Evolutionary conservation across 495 filamentous ascomycete genomes (phyloP).

Genomic region (Niebla homalea): DNA sequence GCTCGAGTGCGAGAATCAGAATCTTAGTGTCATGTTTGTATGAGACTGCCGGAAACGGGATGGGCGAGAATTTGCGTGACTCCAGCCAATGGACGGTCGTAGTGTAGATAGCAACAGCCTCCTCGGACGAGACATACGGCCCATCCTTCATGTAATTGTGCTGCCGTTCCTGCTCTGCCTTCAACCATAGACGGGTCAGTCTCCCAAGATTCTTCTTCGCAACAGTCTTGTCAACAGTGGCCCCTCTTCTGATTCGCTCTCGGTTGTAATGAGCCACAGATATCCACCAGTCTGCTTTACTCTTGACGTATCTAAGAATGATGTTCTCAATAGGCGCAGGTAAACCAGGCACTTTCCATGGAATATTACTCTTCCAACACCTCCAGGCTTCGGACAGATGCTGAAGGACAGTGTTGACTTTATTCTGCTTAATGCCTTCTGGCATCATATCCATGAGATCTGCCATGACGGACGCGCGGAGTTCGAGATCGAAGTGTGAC

Average conservation of each 20-base stretch:
- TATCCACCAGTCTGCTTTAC: conserved; percentile 99
- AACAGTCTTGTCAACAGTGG: conserved; percentile 97
- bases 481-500: conserved; percentile 95
- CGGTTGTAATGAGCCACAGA: conserved; percentile 97
- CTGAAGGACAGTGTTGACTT: conserved; percentile 95
- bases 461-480: conserved; percentile 96
- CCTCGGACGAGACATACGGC: conserved; percentile 95
- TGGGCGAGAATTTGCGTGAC: conserved; percentile 94
- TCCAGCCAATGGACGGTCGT: conserved; percentile 99
- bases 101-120: conserved; percentile 96
- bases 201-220: conserved; percentile 98
- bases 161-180: conserved; percentile 95
- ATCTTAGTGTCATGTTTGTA: conserved; percentile 99
- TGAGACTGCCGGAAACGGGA: conserved; percentile 96
- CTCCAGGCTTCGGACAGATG: conserved; percentile 97
- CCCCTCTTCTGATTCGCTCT: conserved; percentile 87
- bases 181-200: conserved; percentile 90
- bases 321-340: conserved; percentile 98
- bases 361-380: conserved; percentile 99
- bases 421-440: conserved; percentile 98
- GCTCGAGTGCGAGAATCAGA: conserved; percentile 87
- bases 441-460: conserved; percentile 99
- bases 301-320: conserved; percentile 95
- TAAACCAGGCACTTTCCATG: conserved; percentile 95
- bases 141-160: conserved; percentile 99